Evolutionary conservation across 257 asterid species (phyloP).

Genomic region (Nicotiana undulata): DNA sequence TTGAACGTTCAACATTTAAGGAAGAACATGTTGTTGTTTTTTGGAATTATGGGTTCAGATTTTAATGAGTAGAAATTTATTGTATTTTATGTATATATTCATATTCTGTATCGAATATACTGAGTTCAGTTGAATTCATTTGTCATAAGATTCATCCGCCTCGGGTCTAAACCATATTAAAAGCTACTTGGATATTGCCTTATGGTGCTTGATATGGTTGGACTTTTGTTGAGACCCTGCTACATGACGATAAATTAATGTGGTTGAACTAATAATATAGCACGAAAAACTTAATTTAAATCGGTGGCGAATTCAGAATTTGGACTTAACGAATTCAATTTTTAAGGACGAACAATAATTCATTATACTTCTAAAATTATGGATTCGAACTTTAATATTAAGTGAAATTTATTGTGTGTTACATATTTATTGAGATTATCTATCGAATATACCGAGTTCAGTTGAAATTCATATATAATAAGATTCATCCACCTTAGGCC

Average conservation of each 20-base stretch:
- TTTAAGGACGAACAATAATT: neutral
- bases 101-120: no score
- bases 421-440: no score
- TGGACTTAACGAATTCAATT: neutral
- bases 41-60: neutral
- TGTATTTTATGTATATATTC: no score
- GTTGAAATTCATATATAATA: neutral
- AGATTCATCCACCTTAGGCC: neutral
- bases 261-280: neutral
- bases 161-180: neutral
- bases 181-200: constrained; percentile 24
- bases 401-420: no score
- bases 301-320: neutral
- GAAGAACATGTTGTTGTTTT: neutral
- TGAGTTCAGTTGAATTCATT: neutral
- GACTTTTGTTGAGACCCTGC: constrained; percentile 31
- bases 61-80: no score
- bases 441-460: no score
- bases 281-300: neutral
- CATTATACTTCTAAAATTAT: no score
- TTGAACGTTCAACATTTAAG: neutral
- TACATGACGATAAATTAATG: neutral
- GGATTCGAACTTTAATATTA: no score
- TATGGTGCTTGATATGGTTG: constrained; percentile 28
- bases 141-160: neutral